Evolutionary conservation across 2,329 filamentous ascomycete species (phyloP), one percentile per base, ranked within the genome.

Genomic region (Fusarium ambrosium): DNA sequence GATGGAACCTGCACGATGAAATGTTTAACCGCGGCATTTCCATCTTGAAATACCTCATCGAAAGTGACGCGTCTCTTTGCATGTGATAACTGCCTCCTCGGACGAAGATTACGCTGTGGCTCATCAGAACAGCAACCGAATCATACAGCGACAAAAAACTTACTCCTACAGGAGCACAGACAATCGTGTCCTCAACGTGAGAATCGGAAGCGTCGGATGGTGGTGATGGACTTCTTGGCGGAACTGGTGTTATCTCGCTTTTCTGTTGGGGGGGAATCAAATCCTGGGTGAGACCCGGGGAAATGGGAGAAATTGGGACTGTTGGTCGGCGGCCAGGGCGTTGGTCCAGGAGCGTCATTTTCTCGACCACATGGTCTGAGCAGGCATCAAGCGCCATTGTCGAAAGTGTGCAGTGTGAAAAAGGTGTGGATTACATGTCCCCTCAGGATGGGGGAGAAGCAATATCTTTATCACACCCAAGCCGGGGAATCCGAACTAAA

Each of bases 201-300:
- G 62, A 59, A n/a, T 64, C 62, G 36, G 48, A 64, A 34, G 24
- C 62, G 27, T 48, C 45, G 36, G 62, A 58, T 34, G 24, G 32
- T 41, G 45, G 39, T 65, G 62, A 48, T n/a, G 51, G 51, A 45
- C 48, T 64, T 39, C 48, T 64, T 39, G 62, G 48, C 22, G 36
- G 61, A 55, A 39, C 20, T 63, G 32, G 62, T 27, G 24, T 55
- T 41, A 24, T 55, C 43, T 55, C 43, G 43, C 53, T 24, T 62
- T 62, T 55, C 43, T 20, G 56, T 48, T 48, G 48, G 59, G 64
- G 48, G 59, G 64, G 20, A 27, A 61, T 39, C 34, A 34, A n/a
- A 29, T 58, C 55, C 41, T 34, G 48, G 48, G 18, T 6, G 18
- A 53, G 48, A 29, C 48, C 48, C 48, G 48, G 48, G 6, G 48